These are phyloP conservation scores for Flaveria brownii DNA, from an alignment of 129 eudicot genomes.

Conservation along the genomic window DNA sequence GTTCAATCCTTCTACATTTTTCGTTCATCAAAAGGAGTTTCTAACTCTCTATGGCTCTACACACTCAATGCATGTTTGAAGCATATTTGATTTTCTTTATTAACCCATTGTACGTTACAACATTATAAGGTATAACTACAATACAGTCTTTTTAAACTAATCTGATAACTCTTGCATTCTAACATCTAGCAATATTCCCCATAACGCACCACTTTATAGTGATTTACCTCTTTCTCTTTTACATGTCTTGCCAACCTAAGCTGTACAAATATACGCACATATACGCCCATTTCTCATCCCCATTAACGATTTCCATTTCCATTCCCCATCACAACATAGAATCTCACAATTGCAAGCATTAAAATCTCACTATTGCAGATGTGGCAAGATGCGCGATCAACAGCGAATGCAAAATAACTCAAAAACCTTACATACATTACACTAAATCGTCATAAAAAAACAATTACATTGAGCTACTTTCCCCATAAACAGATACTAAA, in stretches of 20 bases:
- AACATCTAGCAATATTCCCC: constrained; percentile 11
- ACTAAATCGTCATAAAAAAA: neutral
- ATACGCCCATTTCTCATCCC: constrained; percentile 16
- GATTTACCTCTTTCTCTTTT: constrained; percentile 7
- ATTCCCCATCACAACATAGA: constrained; percentile 13
- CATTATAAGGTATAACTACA: constrained; percentile 2
- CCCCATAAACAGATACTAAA: constrained; percentile 4
- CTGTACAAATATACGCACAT: neutral
- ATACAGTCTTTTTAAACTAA: neutral
- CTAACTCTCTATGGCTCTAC: neutral
- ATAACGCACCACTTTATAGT: neutral
- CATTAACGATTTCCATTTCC: constrained; percentile 12
- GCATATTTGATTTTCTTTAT: constrained; percentile 6
- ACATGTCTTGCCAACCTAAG: constrained; percentile 3
- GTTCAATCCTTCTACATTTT: constrained; percentile 11
- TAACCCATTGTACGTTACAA: constrained; percentile 6
- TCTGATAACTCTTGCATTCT: neutral
- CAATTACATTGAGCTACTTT: constrained; percentile 2
- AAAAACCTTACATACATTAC: constrained; percentile 1
- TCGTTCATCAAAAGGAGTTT: neutral
- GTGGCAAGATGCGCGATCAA: neutral
- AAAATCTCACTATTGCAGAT: neutral
- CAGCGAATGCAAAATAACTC: neutral
- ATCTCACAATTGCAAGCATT: neutral
- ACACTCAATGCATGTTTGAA: constrained; percentile 11